Base-by-base conservation (phyloP, 768 basidiomycete genomes). In the Leccinum incarnatum region DNA sequence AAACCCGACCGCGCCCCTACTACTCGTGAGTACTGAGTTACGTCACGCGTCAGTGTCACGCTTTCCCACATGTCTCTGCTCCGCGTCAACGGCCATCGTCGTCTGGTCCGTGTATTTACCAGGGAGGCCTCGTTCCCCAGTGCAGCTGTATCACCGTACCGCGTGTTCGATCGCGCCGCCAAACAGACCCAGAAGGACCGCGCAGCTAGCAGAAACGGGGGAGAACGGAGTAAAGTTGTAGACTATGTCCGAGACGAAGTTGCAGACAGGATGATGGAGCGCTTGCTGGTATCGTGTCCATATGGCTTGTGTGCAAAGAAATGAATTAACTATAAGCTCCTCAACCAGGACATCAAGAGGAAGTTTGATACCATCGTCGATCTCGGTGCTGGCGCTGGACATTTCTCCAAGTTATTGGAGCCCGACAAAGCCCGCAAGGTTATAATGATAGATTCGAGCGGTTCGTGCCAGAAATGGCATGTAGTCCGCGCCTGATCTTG, bases 211-310 rank as follows among this genome's bases (percentile, higher is more conserved):
- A 75, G 79, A 58, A 78, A 86, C 56, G 79, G 75, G 49, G 87
- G 88, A 19, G 72, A 74, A 23, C 77, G 79, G 30, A 94, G 91
- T 65, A 79, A 84, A 66, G 83, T 85, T 0, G 93, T 95, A 5
- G 96, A 99, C 78, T 98, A 98, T 74, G 77, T 99, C 29, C 83
- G 93, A 45, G 83, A 93, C 56, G 96, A 96, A 70, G 86, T 95
- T 9, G 94, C 95, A 21, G 91, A 94, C 62, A 80, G 89, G 59
- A 83, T 98, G 82, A 83, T 93, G 75, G 96, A 98, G 69, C 81
- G 96, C 56, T 83, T 99, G 62, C 73, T 91, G 78, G 96, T 94
- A 68, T 62, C 77, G 55, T 57, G 46, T 62, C 59, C 45, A 62
- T 51, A 52, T 54, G 37, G 3, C 49, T 32, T 53, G 45, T 47